phyloP scores from a whole-genome alignment of 108 stramenopile genomes.

The Fragilaria crotonensis region DNA sequence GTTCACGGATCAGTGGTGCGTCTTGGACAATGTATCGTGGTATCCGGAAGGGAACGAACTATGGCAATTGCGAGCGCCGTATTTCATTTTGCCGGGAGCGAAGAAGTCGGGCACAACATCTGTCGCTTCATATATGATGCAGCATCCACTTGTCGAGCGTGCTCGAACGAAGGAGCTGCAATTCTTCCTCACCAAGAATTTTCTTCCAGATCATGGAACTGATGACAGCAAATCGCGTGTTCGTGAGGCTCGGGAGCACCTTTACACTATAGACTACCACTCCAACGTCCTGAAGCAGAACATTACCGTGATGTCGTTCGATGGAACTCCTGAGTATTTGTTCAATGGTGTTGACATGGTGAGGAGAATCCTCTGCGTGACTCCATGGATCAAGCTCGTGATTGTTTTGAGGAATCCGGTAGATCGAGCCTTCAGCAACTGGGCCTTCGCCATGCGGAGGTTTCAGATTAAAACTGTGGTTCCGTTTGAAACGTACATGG shows the following conservation, averaged over 20 bases:
- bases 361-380: conserved; percentile 14
- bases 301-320: conserved; percentile 4
- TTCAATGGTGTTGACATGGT: conserved; percentile 7
- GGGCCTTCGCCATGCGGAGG: not conserved
- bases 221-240: conserved; percentile 2
- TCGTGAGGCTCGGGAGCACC: not conserved
- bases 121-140: conserved; percentile 5
- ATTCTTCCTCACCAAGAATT: conserved; percentile 13
- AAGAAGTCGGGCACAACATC: conserved; percentile 12
- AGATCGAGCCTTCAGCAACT: conserved; percentile 14
- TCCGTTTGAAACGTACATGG: conserved; percentile 14
- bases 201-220: conserved; percentile 2
- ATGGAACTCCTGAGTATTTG: conserved; percentile 20
- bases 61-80: conserved; percentile 17
- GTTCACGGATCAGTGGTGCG: conserved; percentile 9
- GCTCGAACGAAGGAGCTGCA: conserved; percentile 6
- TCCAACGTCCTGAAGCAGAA: conserved; percentile 1
- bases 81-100: conserved; percentile 13
- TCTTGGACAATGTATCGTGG: conserved; percentile 12
- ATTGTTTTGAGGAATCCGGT: conserved; percentile 16
- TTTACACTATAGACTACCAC: conserved; percentile 3
- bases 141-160: conserved; percentile 3
- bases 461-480: not conserved
- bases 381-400: conserved; percentile 21
- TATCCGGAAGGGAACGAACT: not conserved